A percentile compares a stretch with the other conserved stretches of the same genome.
phyloP scores from a whole-genome alignment of 495 filamentous ascomycete genomes.

The Oleoguttula mirabilis region DNA sequence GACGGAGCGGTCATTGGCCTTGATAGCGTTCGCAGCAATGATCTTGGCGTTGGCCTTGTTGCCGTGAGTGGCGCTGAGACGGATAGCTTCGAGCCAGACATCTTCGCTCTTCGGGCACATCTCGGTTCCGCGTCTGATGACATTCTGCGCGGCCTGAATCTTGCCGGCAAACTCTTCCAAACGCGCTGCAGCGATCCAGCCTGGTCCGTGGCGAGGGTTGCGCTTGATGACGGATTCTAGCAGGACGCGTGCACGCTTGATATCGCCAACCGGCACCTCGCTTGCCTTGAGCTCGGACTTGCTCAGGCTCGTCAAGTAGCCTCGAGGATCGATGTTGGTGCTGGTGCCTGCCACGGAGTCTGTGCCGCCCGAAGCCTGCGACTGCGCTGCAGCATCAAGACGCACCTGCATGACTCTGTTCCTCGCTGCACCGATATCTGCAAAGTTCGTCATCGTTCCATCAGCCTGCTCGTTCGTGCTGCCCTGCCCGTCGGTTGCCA shows the following conservation, averaged over 20 bases:
- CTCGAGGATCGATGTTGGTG: conserved; percentile 88
- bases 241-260: conserved; percentile 87
- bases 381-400: conserved; percentile 76
- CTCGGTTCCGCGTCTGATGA: conserved; percentile 76
- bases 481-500: conserved; percentile 34
- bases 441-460: conserved; percentile 93
- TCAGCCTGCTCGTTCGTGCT: conserved; percentile 43
- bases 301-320: conserved; percentile 83
- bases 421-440: conserved; percentile 90
- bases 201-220: conserved; percentile 89
- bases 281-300: conserved; percentile 65
- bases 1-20: conserved; percentile 78
- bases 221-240: conserved; percentile 91
- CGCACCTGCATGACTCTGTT: conserved; percentile 86
- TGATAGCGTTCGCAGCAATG: conserved; percentile 88
- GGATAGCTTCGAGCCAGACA: conserved; percentile 88
- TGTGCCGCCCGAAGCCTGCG: conserved; percentile 41
- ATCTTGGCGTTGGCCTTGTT: conserved; percentile 63
- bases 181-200: conserved; percentile 89
- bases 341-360: conserved; percentile 65
- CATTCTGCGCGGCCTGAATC: conserved; percentile 68
- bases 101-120: conserved; percentile 90
- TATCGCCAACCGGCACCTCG: conserved; percentile 78
- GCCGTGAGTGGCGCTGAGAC: conserved; percentile 67
- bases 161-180: conserved; percentile 88